These are phyloP conservation scores for Venturia pyrina DNA, from an alignment of 2,329 filamentous ascomycete genomes.

Conservation along the genomic window DNA sequence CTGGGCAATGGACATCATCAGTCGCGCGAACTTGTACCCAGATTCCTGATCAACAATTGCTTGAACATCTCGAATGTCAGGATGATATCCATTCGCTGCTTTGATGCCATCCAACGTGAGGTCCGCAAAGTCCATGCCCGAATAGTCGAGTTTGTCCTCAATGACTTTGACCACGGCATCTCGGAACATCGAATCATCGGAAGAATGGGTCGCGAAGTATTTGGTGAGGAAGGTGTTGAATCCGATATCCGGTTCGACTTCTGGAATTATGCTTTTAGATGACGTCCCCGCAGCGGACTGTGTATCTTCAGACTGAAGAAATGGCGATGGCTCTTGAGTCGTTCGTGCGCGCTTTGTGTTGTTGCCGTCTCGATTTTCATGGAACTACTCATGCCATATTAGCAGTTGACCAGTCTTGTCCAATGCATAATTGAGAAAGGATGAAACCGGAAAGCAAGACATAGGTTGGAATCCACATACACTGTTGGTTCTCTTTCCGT, in stretches of 20 bases:
- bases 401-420: too few species aligned
- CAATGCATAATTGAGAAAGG: too few species aligned
- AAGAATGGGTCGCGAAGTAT: not conserved
- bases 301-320: too few species aligned
- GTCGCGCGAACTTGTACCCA: not conserved
- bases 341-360: not conserved
- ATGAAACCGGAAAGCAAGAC: too few species aligned
- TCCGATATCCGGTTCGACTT: not conserved
- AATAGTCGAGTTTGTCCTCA: not conserved
- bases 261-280: not conserved
- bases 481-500: too few species aligned
- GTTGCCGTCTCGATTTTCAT: too few species aligned
- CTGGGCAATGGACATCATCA: not conserved
- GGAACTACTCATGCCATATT: too few species aligned
- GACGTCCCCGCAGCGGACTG: too few species aligned
- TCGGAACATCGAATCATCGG: not conserved
- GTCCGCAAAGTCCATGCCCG: not conserved
- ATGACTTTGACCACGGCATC: not conserved
- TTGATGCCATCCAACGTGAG: not conserved
- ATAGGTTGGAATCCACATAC: too few species aligned
- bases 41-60: not conserved
- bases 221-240: not conserved
- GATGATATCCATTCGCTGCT: not conserved
- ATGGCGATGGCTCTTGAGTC: too few species aligned
- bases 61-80: not conserved